These are phyloP conservation scores for Pseudocercospora macadamiae DNA, from an alignment of 2,329 filamentous ascomycete species.

Conservation along the genomic window DNA sequence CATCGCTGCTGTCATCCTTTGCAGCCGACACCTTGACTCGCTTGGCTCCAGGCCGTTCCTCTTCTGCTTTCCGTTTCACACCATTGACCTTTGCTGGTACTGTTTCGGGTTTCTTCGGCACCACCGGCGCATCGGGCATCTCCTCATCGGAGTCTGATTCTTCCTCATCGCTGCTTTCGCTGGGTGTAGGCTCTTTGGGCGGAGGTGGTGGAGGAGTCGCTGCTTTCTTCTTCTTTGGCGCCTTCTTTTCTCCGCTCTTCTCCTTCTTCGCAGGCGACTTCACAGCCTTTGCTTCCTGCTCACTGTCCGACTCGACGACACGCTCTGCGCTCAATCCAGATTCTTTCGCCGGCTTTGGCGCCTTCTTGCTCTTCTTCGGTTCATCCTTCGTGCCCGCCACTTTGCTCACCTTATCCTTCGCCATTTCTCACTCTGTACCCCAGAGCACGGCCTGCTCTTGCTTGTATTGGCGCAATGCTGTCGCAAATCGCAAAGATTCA, in stretches of 20 bases:
- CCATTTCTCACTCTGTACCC: slow-evolving; percentile 16
- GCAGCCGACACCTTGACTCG: slow-evolving; percentile 15
- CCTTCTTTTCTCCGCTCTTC: background rate
- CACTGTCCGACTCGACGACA: slow-evolving; percentile 37
- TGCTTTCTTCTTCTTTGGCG: slow-evolving; percentile 7
- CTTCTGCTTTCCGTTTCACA: slow-evolving; percentile 34
- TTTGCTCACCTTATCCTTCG: slow-evolving; percentile 15
- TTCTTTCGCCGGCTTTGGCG: slow-evolving; percentile 12
- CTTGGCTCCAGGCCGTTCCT: slow-evolving; percentile 14
- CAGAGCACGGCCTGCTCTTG: background rate
- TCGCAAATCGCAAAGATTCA: slow-evolving; percentile 3
- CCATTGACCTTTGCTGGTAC: slow-evolving; percentile 33
- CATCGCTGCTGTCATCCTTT: background rate
- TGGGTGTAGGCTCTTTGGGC: slow-evolving; percentile 5
- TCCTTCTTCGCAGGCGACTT: slow-evolving; percentile 7
- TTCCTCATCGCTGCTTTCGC: slow-evolving; percentile 30
- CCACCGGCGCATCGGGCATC: slow-evolving; percentile 16
- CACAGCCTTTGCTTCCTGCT: slow-evolving; percentile 34
- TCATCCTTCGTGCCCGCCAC: slow-evolving; percentile 12
- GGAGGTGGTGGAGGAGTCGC: slow-evolving; percentile 7
- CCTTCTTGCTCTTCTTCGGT: slow-evolving; percentile 24
- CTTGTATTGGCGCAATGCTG: background rate
- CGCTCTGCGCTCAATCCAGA: slow-evolving; percentile 26
- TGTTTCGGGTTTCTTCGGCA: slow-evolving; percentile 18
- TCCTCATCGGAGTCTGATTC: slow-evolving; percentile 25